A percentile compares a stretch with the other conserved stretches of the same genome.
Conservation (phyloP, 2,329 filamentous ascomycete genomes). For the Xylariaceae sp. region DNA sequence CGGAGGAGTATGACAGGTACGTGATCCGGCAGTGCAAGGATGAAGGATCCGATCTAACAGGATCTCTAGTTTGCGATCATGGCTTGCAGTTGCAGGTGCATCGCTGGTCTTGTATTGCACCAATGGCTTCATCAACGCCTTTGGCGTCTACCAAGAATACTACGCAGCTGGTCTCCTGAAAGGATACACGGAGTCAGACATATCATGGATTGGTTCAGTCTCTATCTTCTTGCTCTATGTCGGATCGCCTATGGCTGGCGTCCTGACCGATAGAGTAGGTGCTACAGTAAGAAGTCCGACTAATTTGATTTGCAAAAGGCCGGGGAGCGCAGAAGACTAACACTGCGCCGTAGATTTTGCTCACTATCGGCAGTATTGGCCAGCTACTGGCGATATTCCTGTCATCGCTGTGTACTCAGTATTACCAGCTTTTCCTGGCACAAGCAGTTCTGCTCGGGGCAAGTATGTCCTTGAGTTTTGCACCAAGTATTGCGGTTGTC, state of each 20-base stretch:
- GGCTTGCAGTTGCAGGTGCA: constrained; percentile 22
- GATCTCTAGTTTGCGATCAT: constrained; percentile 11
- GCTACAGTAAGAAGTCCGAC: constrained; percentile 18
- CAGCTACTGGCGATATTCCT: constrained; percentile 29
- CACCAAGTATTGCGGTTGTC: constrained; percentile 23
- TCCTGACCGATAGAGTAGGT: constrained; percentile 32
- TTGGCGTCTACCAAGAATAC: constrained; percentile 35
- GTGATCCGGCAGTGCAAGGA: background rate
- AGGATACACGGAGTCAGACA: constrained; percentile 25
- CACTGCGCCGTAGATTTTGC: constrained; percentile 5
- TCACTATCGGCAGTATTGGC: constrained; percentile 15
- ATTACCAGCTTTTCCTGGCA: constrained; percentile 33
- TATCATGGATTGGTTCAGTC: constrained; percentile 35
- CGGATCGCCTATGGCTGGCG: constrained; percentile 25
- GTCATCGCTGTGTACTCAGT: constrained; percentile 29
- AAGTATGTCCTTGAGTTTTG: constrained; percentile 22
- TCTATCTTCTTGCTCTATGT: constrained; percentile 31
- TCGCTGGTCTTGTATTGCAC: constrained; percentile 27
- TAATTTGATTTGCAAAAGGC: constrained; percentile 2
- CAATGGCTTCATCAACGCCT: constrained; percentile 35
- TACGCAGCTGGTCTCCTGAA: constrained; percentile 23
- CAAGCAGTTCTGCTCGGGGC: constrained; percentile 26
- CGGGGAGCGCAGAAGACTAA: background rate
- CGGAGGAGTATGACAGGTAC: background rate
- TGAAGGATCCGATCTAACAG: background rate